Percentiles rank a stretch among this genome's conserved stretches.
phyloP scores from a whole-genome alignment of 176 grass and related monocot genomes.

The Oryza glaberrima region DNA sequence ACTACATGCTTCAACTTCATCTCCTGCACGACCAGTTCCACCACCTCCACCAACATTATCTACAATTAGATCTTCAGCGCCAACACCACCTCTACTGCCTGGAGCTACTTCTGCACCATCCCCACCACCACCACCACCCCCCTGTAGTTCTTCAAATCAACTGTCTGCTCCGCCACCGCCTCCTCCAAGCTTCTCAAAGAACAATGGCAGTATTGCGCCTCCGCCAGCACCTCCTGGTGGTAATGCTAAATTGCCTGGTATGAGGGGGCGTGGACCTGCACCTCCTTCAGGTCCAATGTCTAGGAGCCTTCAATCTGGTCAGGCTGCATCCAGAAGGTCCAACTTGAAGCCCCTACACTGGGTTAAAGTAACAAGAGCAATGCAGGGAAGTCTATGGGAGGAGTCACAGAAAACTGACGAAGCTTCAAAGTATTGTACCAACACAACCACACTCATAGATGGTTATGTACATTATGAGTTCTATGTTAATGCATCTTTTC shows the following conservation, averaged over 20 bases:
- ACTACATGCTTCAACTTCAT: constrained; percentile 45
- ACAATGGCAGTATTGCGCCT: constrained; percentile 40
- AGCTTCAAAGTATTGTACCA: constrained; percentile 56
- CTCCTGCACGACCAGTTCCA: constrained; percentile 37
- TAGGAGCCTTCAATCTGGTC: constrained; percentile 59
- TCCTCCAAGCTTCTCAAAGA: constrained; percentile 37
- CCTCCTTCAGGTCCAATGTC: constrained; percentile 65
- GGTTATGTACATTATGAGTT: constrained; percentile 26
- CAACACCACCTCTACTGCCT: constrained; percentile 39
- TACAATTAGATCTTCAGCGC: constrained; percentile 29
- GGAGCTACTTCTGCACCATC: constrained; percentile 31
- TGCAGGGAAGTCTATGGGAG: constrained; percentile 96
- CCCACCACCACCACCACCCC: constrained; percentile 39
- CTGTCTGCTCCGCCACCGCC: constrained; percentile 44
- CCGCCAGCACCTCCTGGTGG: constrained; percentile 59
- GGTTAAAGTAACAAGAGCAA: constrained; percentile 99
- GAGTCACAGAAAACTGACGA: constrained; percentile 82
- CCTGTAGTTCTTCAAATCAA: constrained; percentile 52
- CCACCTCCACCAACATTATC: constrained; percentile 41
- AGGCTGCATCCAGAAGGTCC: constrained; percentile 60
- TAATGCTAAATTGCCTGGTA: constrained; percentile 50
- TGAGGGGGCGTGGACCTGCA: constrained; percentile 47
- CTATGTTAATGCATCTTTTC: constrained; percentile 44
- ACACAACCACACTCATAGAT: constrained; percentile 12
- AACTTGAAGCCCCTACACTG: constrained; percentile 99